phyloP scores from a whole-genome alignment of 345 rosid species.

The Eucalyptus pauciflora region DNA sequence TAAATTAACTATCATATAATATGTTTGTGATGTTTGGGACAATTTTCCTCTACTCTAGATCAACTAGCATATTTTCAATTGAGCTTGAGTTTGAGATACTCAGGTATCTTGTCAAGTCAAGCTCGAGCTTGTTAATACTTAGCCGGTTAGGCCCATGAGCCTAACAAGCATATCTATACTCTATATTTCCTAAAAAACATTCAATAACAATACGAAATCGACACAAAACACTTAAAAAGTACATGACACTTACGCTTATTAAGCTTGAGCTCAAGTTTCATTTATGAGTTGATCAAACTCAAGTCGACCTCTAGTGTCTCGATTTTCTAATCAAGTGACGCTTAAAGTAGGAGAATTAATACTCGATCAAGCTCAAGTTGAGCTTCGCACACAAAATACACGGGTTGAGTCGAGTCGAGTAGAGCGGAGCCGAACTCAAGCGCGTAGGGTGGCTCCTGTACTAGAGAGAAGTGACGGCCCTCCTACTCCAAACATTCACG shows the following conservation, averaged over 20 bases:
- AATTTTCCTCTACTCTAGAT: not conserved
- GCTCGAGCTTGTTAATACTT: not conserved
- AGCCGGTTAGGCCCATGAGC: not conserved
- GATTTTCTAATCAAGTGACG: not conserved
- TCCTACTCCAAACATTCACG: not conserved
- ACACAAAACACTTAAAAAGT: not conserved
- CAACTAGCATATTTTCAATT: not conserved
- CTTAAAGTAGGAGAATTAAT: not conserved
- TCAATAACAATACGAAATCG: not conserved
- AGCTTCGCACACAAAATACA: not conserved
- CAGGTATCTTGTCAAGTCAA: not conserved
- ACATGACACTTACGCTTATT: not conserved
- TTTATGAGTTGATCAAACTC: not conserved
- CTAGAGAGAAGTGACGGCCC: not conserved
- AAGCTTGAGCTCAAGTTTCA: not conserved
- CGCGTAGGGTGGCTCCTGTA: not conserved
- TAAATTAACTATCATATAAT: rapidly evolving
- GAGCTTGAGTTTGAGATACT: not conserved
- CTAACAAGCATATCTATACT: not conserved
- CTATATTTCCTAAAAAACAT: not conserved
- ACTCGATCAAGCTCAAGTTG: not conserved
- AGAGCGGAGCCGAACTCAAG: not conserved
- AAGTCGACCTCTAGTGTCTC: not conserved
- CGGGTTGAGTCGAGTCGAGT: not conserved
- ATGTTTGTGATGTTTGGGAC: not conserved